These are phyloP conservation scores for Globisporangium rhizosaccharum DNA, from an alignment of 352 stramenopile genomes.

Conservation along the genomic window DNA sequence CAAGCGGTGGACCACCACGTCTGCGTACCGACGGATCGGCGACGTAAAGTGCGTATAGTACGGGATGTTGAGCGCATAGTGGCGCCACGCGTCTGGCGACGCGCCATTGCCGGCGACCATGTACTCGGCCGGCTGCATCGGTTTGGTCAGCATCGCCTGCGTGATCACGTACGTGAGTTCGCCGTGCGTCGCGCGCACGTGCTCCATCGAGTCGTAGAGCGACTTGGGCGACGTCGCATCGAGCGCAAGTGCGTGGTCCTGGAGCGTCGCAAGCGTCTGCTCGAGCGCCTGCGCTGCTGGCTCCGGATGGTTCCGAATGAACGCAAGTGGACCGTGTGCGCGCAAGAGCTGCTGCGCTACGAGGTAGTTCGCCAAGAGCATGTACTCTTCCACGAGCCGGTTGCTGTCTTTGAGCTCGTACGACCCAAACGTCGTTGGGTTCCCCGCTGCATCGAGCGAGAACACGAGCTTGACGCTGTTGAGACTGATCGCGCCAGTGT, in stretches of 20 bases:
- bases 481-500: constrained; percentile 90
- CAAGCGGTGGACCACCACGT: constrained; percentile 98
- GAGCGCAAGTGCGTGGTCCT: constrained; percentile 63
- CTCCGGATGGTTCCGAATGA: constrained; percentile 87
- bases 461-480: constrained; percentile 94
- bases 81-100: constrained; percentile 76
- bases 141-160: constrained; percentile 91
- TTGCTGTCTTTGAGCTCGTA: constrained; percentile 96
- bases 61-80: constrained; percentile 97
- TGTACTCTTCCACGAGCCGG: constrained; percentile 96
- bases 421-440: constrained; percentile 80
- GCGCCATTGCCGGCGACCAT: constrained; percentile 75
- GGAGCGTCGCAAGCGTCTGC: constrained; percentile 32
- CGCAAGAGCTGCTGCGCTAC: constrained; percentile 95
- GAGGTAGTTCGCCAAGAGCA: constrained; percentile 98
- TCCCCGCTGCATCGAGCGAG: constrained; percentile 88
- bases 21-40: constrained; percentile 97
- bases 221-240: constrained; percentile 78
- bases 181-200: constrained; percentile 67
- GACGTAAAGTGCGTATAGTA: constrained; percentile 99
- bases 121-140: constrained; percentile 95
- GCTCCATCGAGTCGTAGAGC: constrained; percentile 83
- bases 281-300: constrained; percentile 57
- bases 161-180: constrained; percentile 82
- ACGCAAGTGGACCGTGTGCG: constrained; percentile 75